These are phyloP conservation scores for Nymphaea thermarum DNA, from an alignment of 164 flowering plant genomes.

Conservation along the genomic window DNA sequence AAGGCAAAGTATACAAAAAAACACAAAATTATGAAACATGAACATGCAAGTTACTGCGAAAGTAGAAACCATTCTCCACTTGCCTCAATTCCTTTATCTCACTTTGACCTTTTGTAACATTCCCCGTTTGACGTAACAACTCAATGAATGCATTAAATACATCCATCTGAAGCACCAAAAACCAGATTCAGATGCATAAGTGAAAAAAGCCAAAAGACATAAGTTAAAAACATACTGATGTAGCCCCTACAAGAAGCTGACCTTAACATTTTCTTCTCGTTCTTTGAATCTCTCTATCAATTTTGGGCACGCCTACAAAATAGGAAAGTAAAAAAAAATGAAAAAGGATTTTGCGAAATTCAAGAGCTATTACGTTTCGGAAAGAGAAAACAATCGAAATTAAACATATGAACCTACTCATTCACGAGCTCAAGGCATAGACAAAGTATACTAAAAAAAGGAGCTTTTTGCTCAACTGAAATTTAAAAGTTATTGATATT, in stretches of 20 bases:
- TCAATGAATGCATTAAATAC: slow-evolving; percentile 90
- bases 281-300: slow-evolving; percentile 95
- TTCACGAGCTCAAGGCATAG: neutral
- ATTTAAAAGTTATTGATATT: too few relatives aligned
- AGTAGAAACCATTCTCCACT: slow-evolving; percentile 10
- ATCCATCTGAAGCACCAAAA: slow-evolving; percentile 68
- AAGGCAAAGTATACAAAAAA: neutral
- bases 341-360: too few relatives aligned
- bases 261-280: slow-evolving; percentile 99
- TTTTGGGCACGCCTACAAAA: slow-evolving; percentile 91
- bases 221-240: neutral
- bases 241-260: slow-evolving; percentile 3
- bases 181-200: neutral
- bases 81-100: slow-evolving; percentile 68
- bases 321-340: neutral
- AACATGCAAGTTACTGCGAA: neutral
- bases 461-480: too few relatives aligned
- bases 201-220: neutral
- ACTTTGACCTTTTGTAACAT: slow-evolving; percentile 81
- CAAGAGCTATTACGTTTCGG: neutral
- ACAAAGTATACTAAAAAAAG: neutral
- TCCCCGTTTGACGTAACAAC: slow-evolving; percentile 91
- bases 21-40: neutral
- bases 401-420: neutral
- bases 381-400: neutral